Conservation (phyloP, 305 asterid genomes). For the Fraxinus nigra region DNA sequence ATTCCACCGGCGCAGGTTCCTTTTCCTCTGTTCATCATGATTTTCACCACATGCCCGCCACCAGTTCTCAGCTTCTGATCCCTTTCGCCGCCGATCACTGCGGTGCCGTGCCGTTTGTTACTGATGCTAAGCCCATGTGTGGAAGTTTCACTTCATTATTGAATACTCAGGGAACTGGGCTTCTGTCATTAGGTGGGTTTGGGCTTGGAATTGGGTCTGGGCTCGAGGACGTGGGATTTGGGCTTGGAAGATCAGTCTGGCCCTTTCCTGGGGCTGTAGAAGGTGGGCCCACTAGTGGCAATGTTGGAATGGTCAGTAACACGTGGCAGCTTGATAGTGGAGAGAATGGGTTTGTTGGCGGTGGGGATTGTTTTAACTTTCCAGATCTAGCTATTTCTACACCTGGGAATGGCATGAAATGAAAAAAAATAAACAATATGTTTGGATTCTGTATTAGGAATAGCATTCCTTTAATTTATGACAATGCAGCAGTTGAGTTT, state of each 20-base stretch:
- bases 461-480: background rate
- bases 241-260: slow-evolving; percentile 66
- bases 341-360: slow-evolving; percentile 39
- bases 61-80: slow-evolving; percentile 33
- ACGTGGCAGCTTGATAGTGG: slow-evolving; percentile 72
- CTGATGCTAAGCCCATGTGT: slow-evolving; percentile 36
- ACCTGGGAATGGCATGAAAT: slow-evolving; percentile 50
- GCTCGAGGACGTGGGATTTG: slow-evolving; percentile 58
- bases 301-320: slow-evolving; percentile 39
- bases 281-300: slow-evolving; percentile 24
- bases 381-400: slow-evolving; percentile 81
- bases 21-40: slow-evolving; percentile 34
- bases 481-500: background rate
- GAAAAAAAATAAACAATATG: background rate
- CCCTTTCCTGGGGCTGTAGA: slow-evolving; percentile 53
- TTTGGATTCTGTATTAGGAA: background rate
- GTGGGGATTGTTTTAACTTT: slow-evolving; percentile 55
- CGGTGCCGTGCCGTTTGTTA: slow-evolving; percentile 23
- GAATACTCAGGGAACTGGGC: slow-evolving; percentile 54
- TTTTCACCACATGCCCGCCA: slow-evolving; percentile 39
- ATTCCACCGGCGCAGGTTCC: background rate
- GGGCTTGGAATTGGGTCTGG: slow-evolving; percentile 50
- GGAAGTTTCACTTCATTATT: slow-evolving; percentile 73
- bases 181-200: slow-evolving; percentile 51
- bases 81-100: slow-evolving; percentile 42